These are phyloP conservation scores for Multifurca ochricompacta DNA, from an alignment of 768 basidiomycete genomes.

Conservation along the genomic window DNA sequence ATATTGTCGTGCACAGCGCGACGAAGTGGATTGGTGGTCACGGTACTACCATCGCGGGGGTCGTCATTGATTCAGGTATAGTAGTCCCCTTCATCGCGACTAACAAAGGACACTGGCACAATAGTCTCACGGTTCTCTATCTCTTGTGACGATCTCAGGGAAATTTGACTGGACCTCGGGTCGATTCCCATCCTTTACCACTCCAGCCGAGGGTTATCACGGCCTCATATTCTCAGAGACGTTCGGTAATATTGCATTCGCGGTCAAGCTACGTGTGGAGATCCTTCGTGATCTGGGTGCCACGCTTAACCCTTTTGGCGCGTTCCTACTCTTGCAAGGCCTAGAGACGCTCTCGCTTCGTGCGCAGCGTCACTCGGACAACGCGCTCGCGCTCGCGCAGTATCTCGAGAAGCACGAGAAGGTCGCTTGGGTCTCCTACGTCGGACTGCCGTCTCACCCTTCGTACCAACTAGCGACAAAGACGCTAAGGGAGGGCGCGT, in stretches of 20 bases:
- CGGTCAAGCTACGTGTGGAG: slow-evolving; percentile 56
- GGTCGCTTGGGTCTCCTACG: slow-evolving; percentile 73
- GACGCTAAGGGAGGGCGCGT: slow-evolving; percentile 47
- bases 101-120: no score
- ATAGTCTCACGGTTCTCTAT: no score
- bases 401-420: slow-evolving; percentile 54
- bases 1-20: slow-evolving; percentile 72
- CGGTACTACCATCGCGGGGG: slow-evolving; percentile 72
- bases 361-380: slow-evolving; percentile 61
- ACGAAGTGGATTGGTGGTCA: slow-evolving; percentile 85
- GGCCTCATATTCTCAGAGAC: slow-evolving; percentile 59
- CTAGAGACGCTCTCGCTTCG: slow-evolving; percentile 71
- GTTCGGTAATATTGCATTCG: slow-evolving; percentile 58
- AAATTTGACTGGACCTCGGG: slow-evolving; percentile 73
- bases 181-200: slow-evolving; percentile 66
- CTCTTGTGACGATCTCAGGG: no score
- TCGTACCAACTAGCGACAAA: slow-evolving; percentile 52
- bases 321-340: slow-evolving; percentile 71
- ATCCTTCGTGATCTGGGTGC: slow-evolving; percentile 63
- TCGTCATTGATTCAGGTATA: slow-evolving; percentile 62
- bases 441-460: slow-evolving; percentile 55
- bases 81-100: slow-evolving; percentile 8
- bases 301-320: slow-evolving; percentile 59
- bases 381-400: slow-evolving; percentile 61
- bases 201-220: slow-evolving; percentile 70